phyloP scores from a whole-genome alignment of 2,329 filamentous ascomycete genomes.

The Fusarium proliferatum region DNA sequence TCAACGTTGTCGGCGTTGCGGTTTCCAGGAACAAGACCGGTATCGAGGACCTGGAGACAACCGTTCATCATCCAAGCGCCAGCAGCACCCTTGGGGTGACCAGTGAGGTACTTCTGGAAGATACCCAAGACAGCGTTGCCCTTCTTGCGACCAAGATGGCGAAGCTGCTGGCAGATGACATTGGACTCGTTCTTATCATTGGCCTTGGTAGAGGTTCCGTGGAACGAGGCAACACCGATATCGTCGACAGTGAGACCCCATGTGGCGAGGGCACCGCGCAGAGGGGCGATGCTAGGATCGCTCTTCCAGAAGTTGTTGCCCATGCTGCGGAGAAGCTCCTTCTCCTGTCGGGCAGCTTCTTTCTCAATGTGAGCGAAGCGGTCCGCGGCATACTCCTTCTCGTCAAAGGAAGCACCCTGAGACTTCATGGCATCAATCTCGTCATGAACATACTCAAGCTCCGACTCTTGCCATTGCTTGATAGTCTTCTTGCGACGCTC shows the following conservation, averaged over 20 bases:
- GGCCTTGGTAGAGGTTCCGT: slow-evolving; percentile 97
- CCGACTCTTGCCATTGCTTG: slow-evolving; percentile 95
- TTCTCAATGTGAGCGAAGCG: slow-evolving; percentile 87
- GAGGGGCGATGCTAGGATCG: slow-evolving; percentile 90
- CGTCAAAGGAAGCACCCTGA: slow-evolving; percentile 78
- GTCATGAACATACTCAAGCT: slow-evolving; percentile 91
- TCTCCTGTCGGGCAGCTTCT: slow-evolving; percentile 88
- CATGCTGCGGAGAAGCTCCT: slow-evolving; percentile 89
- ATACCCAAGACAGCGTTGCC: slow-evolving; percentile 96
- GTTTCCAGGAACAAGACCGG: slow-evolving; percentile 93
- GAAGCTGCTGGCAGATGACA: slow-evolving; percentile 95
- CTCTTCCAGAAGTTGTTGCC: slow-evolving; percentile 99
- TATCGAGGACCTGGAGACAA: slow-evolving; percentile 93
- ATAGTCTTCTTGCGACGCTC: slow-evolving; percentile 94
- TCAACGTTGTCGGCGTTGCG: slow-evolving; percentile 98
- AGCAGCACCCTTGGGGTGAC: slow-evolving; percentile 98
- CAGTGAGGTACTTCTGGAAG: slow-evolving; percentile 99
- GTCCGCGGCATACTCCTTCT: slow-evolving; percentile 86
- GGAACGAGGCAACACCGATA: slow-evolving; percentile 94
- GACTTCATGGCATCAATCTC: slow-evolving; percentile 92
- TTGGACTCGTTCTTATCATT: slow-evolving; percentile 99
- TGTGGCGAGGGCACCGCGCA: slow-evolving; percentile 94
- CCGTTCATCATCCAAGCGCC: slow-evolving; percentile 99
- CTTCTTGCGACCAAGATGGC: slow-evolving; percentile 93
- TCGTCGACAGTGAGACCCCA: slow-evolving; percentile 99